Evolutionary conservation across 2,329 filamentous ascomycete genomes (phyloP).

Genomic region (Cephalotrichum gorgonifer): DNA sequence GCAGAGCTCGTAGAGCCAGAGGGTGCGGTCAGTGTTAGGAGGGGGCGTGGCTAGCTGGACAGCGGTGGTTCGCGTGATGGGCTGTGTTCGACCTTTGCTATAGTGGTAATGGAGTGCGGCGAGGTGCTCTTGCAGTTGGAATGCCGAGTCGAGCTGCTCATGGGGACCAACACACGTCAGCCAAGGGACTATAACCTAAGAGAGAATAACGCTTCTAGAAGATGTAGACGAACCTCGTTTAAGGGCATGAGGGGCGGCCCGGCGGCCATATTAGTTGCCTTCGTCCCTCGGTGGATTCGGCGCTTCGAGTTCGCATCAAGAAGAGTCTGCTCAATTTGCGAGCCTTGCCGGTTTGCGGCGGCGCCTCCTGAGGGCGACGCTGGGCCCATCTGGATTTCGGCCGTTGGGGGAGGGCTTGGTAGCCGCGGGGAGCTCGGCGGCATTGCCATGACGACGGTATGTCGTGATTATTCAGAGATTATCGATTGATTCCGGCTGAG

Average conservation of each 20-base stretch:
- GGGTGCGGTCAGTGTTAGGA: conserved; percentile 67
- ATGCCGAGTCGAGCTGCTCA: conserved; percentile 80
- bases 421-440: conserved; percentile 79
- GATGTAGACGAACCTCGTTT: conserved; percentile 53
- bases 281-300: conserved; percentile 86
- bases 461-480: not conserved
- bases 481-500: not conserved
- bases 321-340: conserved; percentile 51
- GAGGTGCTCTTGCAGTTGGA: conserved; percentile 94
- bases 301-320: conserved; percentile 67
- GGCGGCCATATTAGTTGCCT: conserved; percentile 82
- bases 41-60: conserved; percentile 69
- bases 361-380: conserved; percentile 59
- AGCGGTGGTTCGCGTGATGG: conserved; percentile 69
- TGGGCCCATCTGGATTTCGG: conserved; percentile 83
- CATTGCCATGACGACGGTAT: conserved; percentile 34
- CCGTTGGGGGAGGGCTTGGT: conserved; percentile 86
- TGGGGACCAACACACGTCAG: conserved; percentile 1
- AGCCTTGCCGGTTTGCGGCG: conserved; percentile 42
- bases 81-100: conserved; percentile 55
- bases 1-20: conserved; percentile 97
- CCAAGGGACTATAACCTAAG: not conserved
- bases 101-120: conserved; percentile 81
- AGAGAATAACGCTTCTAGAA: not conserved
- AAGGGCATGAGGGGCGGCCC: conserved; percentile 83